Evolutionary conservation across 805 yeast species (phyloP), one percentile per base, ranked within the genome.

Genomic region (Sugiyamaella mastotermitis): DNA sequence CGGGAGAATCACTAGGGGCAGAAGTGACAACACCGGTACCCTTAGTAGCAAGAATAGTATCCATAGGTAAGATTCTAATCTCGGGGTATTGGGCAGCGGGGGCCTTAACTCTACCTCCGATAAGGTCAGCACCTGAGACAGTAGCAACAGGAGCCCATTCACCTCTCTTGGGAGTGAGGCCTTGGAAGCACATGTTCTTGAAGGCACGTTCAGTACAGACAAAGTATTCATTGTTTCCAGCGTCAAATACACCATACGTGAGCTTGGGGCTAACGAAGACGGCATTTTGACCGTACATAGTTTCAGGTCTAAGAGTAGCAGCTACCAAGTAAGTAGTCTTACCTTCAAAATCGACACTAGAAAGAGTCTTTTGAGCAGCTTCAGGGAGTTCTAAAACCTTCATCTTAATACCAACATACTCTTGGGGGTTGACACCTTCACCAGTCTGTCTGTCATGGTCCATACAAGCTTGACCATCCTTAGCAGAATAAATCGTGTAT

Each of bases 11-110:
- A n/a, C 95, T 81, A 46, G 97, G 98, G 47, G 88, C 97, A 70
- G 96, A 92, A 4, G 97, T 90, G 42, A 92, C 98, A 32, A 92
- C 97, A 70, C 97, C 98, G 32, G 97, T 92, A 74, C 98, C 98
- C 70, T 92, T 92, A 40, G 78, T 72, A 28, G 95, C 94, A 61
- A 90, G 71, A 40, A 92, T 90, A 26, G 97, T 86, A 64, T 90
- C 97, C 98, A 92, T 92, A 51, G 98, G 98, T 49, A 92, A 73
- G 41, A 92, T 82, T 54, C 92, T 74, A 49, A 92, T 68, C 51
- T 80, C 76, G 37, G 75, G 67, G 60, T 78, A 68, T 16, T 70
- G 71, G 9, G 96, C 76, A 50, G 83, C 67, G 39, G 97, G 97
- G 24, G 97, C 94, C 50, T 69, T 64, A 55, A 92, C 83, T 65